These are phyloP conservation scores for Verticillium albo-atrum DNA, from an alignment of 2,329 filamentous ascomycete genomes.

Conservation along the genomic window DNA sequence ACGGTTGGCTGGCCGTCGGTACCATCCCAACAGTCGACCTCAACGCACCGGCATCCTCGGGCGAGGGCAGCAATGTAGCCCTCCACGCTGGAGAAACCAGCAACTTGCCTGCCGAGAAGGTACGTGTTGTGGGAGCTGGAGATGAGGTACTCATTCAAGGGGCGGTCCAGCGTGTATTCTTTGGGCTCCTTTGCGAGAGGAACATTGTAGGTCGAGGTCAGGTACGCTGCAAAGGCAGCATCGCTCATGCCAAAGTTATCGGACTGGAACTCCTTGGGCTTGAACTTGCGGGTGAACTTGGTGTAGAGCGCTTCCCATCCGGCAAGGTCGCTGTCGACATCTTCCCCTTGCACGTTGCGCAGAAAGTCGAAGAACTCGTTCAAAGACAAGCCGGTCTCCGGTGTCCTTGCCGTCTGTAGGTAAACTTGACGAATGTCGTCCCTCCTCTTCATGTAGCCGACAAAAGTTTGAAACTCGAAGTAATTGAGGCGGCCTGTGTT, in stretches of 20 bases:
- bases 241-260: slow-evolving; percentile 58
- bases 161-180: slow-evolving; percentile 67
- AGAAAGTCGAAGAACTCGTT: slow-evolving; percentile 75
- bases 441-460: slow-evolving; percentile 76
- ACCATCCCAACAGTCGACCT: slow-evolving; percentile 98
- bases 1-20: slow-evolving; percentile 82
- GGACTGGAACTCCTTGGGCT: slow-evolving; percentile 37
- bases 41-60: slow-evolving; percentile 88
- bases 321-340: slow-evolving; percentile 60
- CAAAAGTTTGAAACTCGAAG: slow-evolving; percentile 76
- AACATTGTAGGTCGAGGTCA: slow-evolving; percentile 70
- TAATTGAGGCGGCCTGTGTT: slow-evolving; percentile 67
- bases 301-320: slow-evolving; percentile 71
- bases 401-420: slow-evolving; percentile 52
- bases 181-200: slow-evolving; percentile 58
- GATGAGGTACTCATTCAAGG: slow-evolving; percentile 95
- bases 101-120: slow-evolving; percentile 83
- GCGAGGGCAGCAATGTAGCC: slow-evolving; percentile 88
- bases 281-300: slow-evolving; percentile 60
- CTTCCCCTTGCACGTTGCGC: slow-evolving; percentile 67
- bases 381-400: slow-evolving; percentile 62
- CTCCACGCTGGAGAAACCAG: slow-evolving; percentile 86
- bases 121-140: slow-evolving; percentile 99
- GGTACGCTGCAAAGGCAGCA: slow-evolving; percentile 70
- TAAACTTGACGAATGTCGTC: slow-evolving; percentile 77